Evolutionary conservation across 129 eudicot species (phyloP), one percentile per base, ranked within the genome.

Genomic region (Lactuca sativa): DNA sequence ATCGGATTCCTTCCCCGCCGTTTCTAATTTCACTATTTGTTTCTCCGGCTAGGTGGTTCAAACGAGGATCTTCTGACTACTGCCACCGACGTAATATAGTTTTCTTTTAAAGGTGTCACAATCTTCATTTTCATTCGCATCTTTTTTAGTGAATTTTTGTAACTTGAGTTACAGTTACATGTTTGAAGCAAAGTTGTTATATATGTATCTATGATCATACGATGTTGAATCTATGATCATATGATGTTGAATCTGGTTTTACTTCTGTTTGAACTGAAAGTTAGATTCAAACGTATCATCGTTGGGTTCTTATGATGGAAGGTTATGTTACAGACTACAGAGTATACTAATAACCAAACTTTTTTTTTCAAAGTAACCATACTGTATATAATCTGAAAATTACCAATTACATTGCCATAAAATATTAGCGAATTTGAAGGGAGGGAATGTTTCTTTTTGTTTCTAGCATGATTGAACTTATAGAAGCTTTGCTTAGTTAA

Each of bases 1-100:
- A 18, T 40, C 62, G 64, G 74, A 56, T 56, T 56, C 65, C 30
- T 43, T 54, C 59, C 4, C 48, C 49, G 62, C 11, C 16, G n/a
- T 6, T 8, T 11, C 32, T 40, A 64, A 21, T 3, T 14, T 49
- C 60, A 51, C 43, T 51, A 54, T 51, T 33, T 13, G 15, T 31
- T 61, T 15, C 18, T 61, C 21, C 38, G 40, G n/a, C 51, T 65
- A 10, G 31, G 21, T 43, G 15, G 53, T 55, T 51, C 47, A 15
- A 67, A 67, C 10, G 53, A 52, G 18, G 37, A 54, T 54, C 66
- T 34, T 67, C 72, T 67, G 62, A 68, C 56, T 18, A 47, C 40
- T 43, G 25, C 30, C 70, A 36, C 70, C 70, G 70, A 65, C 70
- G 44, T 51, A 36, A 34, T 52, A 15, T 36, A 44, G 16, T 48